phyloP scores from a whole-genome alignment of 2,329 filamentous ascomycete genomes.

The Penicillium sp. region DNA sequence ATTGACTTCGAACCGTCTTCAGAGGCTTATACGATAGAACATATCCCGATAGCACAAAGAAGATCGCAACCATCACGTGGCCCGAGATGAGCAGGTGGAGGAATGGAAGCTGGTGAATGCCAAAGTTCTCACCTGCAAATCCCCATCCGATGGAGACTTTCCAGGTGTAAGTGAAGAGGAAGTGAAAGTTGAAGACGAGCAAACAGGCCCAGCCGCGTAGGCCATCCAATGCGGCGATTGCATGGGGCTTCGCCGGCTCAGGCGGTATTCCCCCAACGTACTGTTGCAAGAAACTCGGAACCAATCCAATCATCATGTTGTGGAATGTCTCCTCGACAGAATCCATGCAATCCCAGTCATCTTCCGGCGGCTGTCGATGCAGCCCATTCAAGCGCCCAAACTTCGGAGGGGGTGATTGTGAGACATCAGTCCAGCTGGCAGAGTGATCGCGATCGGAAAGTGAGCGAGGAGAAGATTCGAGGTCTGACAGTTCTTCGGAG shows the following conservation, averaged over 20 bases:
- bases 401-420: constrained; percentile 23
- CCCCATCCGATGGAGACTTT: constrained; percentile 38
- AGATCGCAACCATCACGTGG: constrained; percentile 46
- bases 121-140: constrained; percentile 38
- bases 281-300: constrained; percentile 36
- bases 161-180: constrained; percentile 43
- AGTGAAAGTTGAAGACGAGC: constrained; percentile 45
- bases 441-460: constrained; percentile 4
- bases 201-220: constrained; percentile 42
- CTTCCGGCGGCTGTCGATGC: constrained; percentile 16
- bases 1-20: constrained; percentile 35
- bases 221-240: constrained; percentile 40
- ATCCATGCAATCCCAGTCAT: constrained; percentile 28
- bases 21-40: constrained; percentile 43
- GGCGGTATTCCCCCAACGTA: constrained; percentile 28
- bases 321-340: constrained; percentile 20
- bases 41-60: constrained; percentile 47
- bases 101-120: constrained; percentile 39
- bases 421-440: constrained; percentile 22
- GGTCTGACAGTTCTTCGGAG: no score
- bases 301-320: constrained; percentile 28
- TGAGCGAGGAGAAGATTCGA: constrained; percentile 22
- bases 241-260: constrained; percentile 29
- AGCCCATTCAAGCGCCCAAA: constrained; percentile 18
- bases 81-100: constrained; percentile 42